Evolutionary conservation across 345 rosid species (phyloP).

Genomic region (Schrenkiella parvula): DNA sequence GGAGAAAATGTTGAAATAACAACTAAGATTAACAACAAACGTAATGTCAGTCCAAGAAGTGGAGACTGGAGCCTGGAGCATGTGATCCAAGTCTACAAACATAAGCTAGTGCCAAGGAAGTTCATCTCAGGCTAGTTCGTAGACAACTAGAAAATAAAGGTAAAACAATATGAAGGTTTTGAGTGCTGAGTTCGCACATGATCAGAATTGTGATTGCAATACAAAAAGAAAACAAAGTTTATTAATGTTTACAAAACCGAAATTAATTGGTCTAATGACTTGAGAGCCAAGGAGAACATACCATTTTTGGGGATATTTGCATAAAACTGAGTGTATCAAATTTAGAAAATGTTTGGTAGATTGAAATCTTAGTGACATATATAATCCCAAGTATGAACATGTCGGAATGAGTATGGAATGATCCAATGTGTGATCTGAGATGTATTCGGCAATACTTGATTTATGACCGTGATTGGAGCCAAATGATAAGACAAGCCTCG

Average conservation of each 20-base stretch:
- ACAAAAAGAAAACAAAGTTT: too few species aligned
- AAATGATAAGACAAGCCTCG: too few species aligned
- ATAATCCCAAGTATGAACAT: slow-evolving; percentile 1
- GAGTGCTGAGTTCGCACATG: too few species aligned
- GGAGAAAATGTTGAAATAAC: background rate
- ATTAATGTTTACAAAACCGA: too few species aligned
- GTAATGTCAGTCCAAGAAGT: background rate
- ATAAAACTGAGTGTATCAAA: background rate
- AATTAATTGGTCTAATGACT: background rate
- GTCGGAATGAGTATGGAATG: background rate
- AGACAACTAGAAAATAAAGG: slow-evolving; percentile 29
- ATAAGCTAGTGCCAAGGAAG: background rate
- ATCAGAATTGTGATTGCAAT: too few species aligned
- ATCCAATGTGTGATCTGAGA: background rate
- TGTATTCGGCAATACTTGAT: background rate
- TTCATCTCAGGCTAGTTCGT: slow-evolving; percentile 2
- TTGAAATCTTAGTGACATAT: background rate
- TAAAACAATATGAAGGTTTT: too few species aligned
- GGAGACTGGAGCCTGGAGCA: background rate
- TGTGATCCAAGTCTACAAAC: slow-evolving; percentile 7
- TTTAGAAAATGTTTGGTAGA: background rate
- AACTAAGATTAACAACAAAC: background rate
- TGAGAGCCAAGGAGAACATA: background rate
- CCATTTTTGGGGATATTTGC: background rate
- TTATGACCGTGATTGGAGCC: background rate